Evolutionary conservation across 225 moss, liverwort and hornwort species (phyloP).

Genomic region (Sphagnum tenellum): DNA sequence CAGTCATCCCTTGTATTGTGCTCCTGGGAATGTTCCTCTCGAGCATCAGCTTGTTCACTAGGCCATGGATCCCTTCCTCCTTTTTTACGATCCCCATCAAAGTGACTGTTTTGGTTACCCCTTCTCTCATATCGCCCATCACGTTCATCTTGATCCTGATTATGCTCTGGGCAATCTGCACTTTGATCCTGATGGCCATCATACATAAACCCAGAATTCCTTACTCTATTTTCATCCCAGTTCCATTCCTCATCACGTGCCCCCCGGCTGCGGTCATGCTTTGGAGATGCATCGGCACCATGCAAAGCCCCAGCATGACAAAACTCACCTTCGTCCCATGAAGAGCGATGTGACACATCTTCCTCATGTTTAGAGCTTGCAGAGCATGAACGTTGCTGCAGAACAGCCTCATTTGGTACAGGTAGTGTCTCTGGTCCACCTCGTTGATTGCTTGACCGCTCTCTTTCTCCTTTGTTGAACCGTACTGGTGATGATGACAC

Average conservation of each 20-base stretch:
- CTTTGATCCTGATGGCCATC: conserved; percentile 20
- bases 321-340: conserved; percentile 47
- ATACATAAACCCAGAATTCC: conserved; percentile 27
- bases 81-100: conserved; percentile 43
- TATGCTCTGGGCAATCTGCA: conserved; percentile 13
- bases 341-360: conserved; percentile 39
- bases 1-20: conserved; percentile 57
- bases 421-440: conserved; percentile 20
- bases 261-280: conserved; percentile 39
- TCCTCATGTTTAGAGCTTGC: conserved; percentile 27
- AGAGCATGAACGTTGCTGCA: conserved; percentile 31
- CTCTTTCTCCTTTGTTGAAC: conserved; percentile 41
- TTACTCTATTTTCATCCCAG: conserved; percentile 39
- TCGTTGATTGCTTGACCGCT: conserved; percentile 3
- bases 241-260: conserved; percentile 41
- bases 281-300: conserved; percentile 30
- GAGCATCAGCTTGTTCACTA: conserved; percentile 23
- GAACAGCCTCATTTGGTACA: conserved; percentile 19
- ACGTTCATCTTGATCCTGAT: conserved; percentile 35
- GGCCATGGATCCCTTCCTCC: conserved; percentile 34
- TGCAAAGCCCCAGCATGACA: conserved; percentile 30
- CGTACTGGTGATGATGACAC: conserved; percentile 89
- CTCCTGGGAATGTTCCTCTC: conserved; percentile 40
- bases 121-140: conserved; percentile 43
- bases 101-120: conserved; percentile 32